Percentiles rank a stretch among this genome's conserved stretches.
phyloP scores from a whole-genome alignment of 345 rosid species.

The Hypericum perforatum region DNA sequence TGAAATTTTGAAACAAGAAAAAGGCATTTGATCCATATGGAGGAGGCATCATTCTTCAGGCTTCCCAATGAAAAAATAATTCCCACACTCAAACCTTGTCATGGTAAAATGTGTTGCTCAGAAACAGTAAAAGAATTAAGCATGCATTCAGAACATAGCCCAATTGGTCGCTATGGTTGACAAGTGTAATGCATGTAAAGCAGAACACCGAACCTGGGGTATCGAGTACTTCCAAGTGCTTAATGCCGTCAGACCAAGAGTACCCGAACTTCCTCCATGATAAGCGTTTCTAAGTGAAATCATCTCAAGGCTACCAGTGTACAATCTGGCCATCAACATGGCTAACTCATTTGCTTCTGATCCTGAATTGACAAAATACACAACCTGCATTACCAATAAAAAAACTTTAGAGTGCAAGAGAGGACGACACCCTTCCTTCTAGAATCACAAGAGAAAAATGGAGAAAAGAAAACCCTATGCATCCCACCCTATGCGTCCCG shows the following conservation, averaged over 20 bases:
- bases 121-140: too few species aligned
- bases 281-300: conserved; percentile 87
- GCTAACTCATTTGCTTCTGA: conserved; percentile 92
- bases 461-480: neutral
- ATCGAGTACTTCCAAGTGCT: conserved; percentile 92
- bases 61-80: too few species aligned
- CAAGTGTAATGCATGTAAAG: neutral
- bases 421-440: neutral
- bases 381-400: conserved; percentile 46
- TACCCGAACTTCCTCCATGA: conserved; percentile 91
- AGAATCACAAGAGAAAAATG: neutral
- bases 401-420: neutral
- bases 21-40: too few species aligned
- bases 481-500: too few species aligned
- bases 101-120: too few species aligned
- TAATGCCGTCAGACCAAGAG: conserved; percentile 80
- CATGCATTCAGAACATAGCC: too few species aligned
- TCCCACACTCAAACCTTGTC: too few species aligned
- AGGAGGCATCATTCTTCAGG: too few species aligned
- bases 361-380: conserved; percentile 88
- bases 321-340: conserved; percentile 89
- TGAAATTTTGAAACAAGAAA: too few species aligned
- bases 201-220: conserved; percentile 54
- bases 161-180: too few species aligned
- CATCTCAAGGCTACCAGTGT: conserved; percentile 73